These are phyloP conservation scores for Candida coquimbonensis DNA, from an alignment of 805 yeast genomes.

Conservation along the genomic window DNA sequence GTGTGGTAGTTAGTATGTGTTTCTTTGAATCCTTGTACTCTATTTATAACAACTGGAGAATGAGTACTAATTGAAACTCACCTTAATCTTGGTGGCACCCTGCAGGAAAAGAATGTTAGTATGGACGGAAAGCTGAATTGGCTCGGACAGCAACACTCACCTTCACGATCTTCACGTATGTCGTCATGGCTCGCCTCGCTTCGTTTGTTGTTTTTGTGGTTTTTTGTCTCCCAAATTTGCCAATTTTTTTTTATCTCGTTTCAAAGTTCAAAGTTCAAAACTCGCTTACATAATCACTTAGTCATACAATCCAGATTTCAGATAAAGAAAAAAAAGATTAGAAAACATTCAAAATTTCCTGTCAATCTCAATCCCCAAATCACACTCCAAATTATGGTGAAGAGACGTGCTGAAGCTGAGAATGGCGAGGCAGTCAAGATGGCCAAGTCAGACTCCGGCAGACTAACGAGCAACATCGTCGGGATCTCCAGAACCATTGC, in stretches of 20 bases:
- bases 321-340: too few relatives aligned
- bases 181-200: constrained; percentile 36
- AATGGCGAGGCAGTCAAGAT: background rate
- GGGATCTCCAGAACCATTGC: constrained; percentile 61
- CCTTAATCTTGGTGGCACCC: constrained; percentile 66
- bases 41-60: background rate
- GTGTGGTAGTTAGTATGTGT: constrained; percentile 14
- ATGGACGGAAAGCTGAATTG: too few relatives aligned
- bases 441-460: background rate
- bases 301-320: too few relatives aligned
- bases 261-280: too few relatives aligned
- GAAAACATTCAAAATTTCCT: background rate
- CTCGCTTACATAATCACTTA: too few relatives aligned
- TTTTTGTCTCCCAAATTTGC: background rate
- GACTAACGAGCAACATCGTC: constrained; percentile 18
- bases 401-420: background rate
- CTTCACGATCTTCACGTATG: constrained; percentile 70
- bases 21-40: background rate
- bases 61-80: constrained; percentile 9
- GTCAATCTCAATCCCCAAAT: background rate
- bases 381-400: background rate
- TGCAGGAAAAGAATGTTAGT: constrained; percentile 8
- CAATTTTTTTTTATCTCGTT: too few relatives aligned
- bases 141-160: constrained; percentile 22
- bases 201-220: background rate